A percentile compares a stretch with the other conserved stretches of the same genome.
Conservation (phyloP, 331 rosid species). For the Quercus phellos region DNA sequence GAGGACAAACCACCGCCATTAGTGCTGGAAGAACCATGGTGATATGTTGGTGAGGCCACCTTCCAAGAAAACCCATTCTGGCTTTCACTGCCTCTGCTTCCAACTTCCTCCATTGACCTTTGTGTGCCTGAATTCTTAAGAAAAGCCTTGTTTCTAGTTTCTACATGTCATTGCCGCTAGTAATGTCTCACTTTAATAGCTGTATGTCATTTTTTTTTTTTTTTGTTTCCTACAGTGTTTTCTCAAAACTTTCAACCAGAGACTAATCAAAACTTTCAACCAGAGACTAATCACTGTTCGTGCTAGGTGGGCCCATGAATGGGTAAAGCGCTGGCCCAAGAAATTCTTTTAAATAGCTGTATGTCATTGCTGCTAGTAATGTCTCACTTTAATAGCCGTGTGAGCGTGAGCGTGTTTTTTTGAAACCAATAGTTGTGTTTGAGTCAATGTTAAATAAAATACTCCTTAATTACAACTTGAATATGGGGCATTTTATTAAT, state of each 20-base stretch:
- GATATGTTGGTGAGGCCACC: neutral
- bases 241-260: no score
- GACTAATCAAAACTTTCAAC: no score
- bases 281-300: no score
- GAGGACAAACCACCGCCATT: neutral
- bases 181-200: neutral
- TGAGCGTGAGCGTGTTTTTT: neutral
- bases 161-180: neutral
- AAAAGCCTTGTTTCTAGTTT: neutral
- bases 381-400: neutral
- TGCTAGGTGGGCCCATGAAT: no score
- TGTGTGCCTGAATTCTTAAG: neutral
- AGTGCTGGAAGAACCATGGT: neutral
- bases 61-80: neutral
- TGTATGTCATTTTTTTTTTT: neutral
- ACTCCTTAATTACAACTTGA: no score
- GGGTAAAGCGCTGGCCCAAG: no score
- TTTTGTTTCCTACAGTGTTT: no score
- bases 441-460: no score
- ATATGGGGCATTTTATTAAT: no score
- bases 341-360: no score
- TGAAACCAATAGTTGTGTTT: no score
- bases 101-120: neutral
- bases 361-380: neutral
- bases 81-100: neutral